Conservation (phyloP, 2,329 filamentous ascomycete genomes). For the Neurospora crassa region DNA sequence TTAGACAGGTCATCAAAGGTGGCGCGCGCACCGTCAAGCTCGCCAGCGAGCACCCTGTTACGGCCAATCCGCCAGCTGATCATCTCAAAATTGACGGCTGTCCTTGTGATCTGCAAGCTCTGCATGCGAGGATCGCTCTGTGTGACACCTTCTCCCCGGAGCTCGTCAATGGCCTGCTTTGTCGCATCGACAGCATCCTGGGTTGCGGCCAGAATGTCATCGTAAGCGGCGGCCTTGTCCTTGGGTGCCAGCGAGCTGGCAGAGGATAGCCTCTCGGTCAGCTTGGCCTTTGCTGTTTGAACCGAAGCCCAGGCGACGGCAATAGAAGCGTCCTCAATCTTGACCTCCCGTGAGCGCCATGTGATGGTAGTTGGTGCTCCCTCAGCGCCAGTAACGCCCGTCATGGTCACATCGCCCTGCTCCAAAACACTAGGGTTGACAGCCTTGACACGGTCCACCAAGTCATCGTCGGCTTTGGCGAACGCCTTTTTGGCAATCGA, state of each 20-base stretch:
- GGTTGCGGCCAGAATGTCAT: slow-evolving; percentile 78
- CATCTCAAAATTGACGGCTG: slow-evolving; percentile 87
- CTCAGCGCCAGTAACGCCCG: slow-evolving; percentile 35
- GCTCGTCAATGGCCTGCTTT: slow-evolving; percentile 85
- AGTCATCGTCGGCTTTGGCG: slow-evolving; percentile 48
- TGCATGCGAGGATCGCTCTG: slow-evolving; percentile 84
- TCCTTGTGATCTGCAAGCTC: slow-evolving; percentile 81
- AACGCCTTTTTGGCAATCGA: slow-evolving; percentile 74
- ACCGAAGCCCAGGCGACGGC: slow-evolving; percentile 72
- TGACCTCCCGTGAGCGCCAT: slow-evolving; percentile 79
- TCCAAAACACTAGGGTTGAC: slow-evolving; percentile 60
- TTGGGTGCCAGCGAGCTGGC: slow-evolving; percentile 37
- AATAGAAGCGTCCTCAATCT: slow-evolving; percentile 87
- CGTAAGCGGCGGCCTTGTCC: slow-evolving; percentile 78
- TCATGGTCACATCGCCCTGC: slow-evolving; percentile 39
- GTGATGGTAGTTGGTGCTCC: slow-evolving; percentile 60
- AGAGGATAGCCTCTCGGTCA: slow-evolving; percentile 39
- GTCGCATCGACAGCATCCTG: slow-evolving; percentile 93
- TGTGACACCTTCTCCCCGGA: slow-evolving; percentile 71
- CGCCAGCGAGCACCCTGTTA: slow-evolving; percentile 81
- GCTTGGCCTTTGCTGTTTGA: slow-evolving; percentile 38
- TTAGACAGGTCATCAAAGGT: slow-evolving; percentile 35
- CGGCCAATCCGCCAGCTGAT: slow-evolving; percentile 92
- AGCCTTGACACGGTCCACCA: slow-evolving; percentile 60
- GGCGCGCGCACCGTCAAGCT: slow-evolving; percentile 61